Conservation (phyloP, 495 filamentous ascomycete species). For the Trichocladium antarcticum region DNA sequence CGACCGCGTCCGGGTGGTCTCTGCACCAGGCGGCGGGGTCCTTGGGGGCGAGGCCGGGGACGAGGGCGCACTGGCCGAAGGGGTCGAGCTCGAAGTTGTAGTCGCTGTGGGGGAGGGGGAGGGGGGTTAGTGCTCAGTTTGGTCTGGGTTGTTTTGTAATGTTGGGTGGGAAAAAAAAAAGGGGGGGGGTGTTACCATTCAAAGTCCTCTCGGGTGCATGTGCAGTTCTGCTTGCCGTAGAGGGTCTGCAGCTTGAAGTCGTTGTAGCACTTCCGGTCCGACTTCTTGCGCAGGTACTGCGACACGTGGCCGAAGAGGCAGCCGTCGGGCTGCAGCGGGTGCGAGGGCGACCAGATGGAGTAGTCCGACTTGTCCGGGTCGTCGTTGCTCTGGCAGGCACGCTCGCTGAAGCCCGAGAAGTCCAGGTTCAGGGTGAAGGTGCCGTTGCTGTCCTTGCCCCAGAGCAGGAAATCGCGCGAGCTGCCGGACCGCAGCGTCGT, state of each 20-base stretch:
- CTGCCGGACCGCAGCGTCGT: conserved; percentile 82
- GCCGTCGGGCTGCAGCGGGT: conserved; percentile 59
- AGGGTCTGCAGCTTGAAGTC: conserved; percentile 53
- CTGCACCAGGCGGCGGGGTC: conserved; percentile 55
- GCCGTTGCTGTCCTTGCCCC: conserved; percentile 51
- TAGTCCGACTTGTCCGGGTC: conserved; percentile 55
- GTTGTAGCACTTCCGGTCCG: conserved; percentile 64
- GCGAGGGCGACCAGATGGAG: conserved; percentile 70
- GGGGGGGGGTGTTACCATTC: conserved; percentile 67
- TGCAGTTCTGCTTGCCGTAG: conserved; percentile 61
- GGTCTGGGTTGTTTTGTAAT: neutral
- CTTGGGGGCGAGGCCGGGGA: conserved; percentile 55
- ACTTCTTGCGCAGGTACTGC: conserved; percentile 82
- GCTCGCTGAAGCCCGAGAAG: conserved; percentile 64
- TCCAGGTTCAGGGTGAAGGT: conserved; percentile 71
- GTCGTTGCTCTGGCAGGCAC: conserved; percentile 53
- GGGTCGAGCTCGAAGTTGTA: conserved; percentile 79
- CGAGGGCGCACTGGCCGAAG: conserved; percentile 64
- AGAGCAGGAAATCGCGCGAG: conserved; percentile 81
- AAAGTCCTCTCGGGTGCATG: conserved; percentile 73
- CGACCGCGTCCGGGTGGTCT: conserved; percentile 50
- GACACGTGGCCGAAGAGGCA: conserved; percentile 90
- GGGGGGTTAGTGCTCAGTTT: conserved; percentile 1
- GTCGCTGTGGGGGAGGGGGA: conserved; percentile 47
- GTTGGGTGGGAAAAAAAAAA: neutral